Conservation (phyloP, 352 stramenopile genomes). For the Discostella stelligera region DNA sequence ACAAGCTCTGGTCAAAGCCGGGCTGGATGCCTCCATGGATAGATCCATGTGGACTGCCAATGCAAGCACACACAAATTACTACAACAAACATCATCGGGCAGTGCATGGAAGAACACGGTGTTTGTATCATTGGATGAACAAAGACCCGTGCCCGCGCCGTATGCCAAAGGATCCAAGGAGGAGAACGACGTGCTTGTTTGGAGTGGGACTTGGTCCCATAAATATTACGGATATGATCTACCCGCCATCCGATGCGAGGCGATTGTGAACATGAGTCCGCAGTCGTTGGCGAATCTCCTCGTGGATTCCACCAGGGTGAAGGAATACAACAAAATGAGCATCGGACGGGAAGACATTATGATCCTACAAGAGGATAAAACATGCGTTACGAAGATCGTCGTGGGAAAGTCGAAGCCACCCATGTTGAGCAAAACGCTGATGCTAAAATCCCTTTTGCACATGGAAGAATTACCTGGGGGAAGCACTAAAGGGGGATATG, state of each 20-base stretch:
- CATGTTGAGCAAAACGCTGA: conserved; percentile 62
- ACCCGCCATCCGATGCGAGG: conserved; percentile 62
- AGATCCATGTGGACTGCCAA: conserved; percentile 51
- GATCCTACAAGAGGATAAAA: conserved; percentile 56
- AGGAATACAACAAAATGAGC: conserved; percentile 83
- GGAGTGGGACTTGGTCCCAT: conserved; percentile 61
- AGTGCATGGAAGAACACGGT: conserved; percentile 37
- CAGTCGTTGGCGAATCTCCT: conserved; percentile 63
- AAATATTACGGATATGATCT: conserved; percentile 70
- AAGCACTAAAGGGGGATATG: conserved; percentile 53
- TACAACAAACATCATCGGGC: conserved; percentile 15
- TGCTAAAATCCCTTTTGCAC: conserved; percentile 68
- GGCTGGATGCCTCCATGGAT: conserved; percentile 42
- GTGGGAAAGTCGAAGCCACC: conserved; percentile 61
- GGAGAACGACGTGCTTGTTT: conserved; percentile 68
- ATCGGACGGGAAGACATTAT: conserved; percentile 68
- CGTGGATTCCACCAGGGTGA: conserved; percentile 72
- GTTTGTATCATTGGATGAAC: conserved; percentile 27
- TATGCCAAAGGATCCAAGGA: conserved; percentile 32
- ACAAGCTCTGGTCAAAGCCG: conserved; percentile 37
- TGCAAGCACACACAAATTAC: conserved; percentile 29
- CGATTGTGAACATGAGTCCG: conserved; percentile 63
- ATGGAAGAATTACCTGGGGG: conserved; percentile 55
- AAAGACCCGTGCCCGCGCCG: conserved; percentile 12
- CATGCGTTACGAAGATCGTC: conserved; percentile 67